These are phyloP conservation scores for Wickerhamiella occidentalis DNA, from an alignment of 805 yeast genomes.

Conservation along the genomic window DNA sequence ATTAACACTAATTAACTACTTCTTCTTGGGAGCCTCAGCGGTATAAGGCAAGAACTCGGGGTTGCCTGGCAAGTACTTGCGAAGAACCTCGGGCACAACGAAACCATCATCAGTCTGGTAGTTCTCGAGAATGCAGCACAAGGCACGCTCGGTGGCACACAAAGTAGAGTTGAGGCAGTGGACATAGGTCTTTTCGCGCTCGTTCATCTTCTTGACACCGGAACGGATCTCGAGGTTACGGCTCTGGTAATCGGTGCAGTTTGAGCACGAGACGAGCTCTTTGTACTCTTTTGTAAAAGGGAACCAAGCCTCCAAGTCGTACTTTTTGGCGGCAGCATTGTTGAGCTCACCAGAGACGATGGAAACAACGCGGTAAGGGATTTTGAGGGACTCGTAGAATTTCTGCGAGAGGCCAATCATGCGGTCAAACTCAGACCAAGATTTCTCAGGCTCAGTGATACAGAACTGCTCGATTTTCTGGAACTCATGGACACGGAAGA, in stretches of 20 bases:
- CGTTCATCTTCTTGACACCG: constrained; percentile 91
- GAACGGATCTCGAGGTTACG: constrained; percentile 98
- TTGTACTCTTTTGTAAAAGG: constrained; percentile 98
- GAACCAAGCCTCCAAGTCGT: constrained; percentile 99
- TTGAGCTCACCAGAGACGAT: constrained; percentile 97
- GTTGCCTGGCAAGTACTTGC: constrained; percentile 95
- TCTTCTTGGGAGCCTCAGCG: constrained; percentile 11
- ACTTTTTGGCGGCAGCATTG: constrained; percentile 98
- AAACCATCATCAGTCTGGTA: constrained; percentile 96
- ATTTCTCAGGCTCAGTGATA: constrained; percentile 92
- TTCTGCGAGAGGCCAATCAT: constrained; percentile 89
- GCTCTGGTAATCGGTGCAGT: constrained; percentile 98
- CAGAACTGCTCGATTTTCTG: constrained; percentile 97
- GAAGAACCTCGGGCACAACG: constrained; percentile 84
- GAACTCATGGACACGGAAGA: constrained; percentile 96
- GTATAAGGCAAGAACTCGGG: constrained; percentile 86
- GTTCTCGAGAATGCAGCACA: constrained; percentile 94
- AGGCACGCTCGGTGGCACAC: constrained; percentile 96
- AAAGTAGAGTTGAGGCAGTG: constrained; percentile 96
- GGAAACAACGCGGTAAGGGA: constrained; percentile 95
- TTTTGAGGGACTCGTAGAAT: constrained; percentile 78
- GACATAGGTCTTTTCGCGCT: constrained; percentile 92
- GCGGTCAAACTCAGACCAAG: constrained; percentile 94
- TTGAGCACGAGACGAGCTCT: constrained; percentile 95
- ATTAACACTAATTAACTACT: constrained; percentile 1